Base-by-base conservation (phyloP, 306 rosid species). In the Glycine latifolia region DNA sequence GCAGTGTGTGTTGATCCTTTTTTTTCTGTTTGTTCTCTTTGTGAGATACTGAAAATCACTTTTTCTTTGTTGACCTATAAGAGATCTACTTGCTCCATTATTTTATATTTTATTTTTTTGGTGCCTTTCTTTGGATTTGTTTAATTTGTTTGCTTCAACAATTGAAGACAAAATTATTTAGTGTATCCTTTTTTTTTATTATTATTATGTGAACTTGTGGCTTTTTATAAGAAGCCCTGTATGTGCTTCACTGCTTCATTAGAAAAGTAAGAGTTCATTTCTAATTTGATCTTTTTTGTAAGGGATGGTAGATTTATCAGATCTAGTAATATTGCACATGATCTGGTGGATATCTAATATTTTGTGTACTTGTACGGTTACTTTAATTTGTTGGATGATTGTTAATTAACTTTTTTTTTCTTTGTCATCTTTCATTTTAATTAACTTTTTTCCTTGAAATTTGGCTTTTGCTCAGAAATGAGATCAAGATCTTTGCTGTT, bases 281-380 rank as follows among this genome's bases (percentile, higher is more conserved):
- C 65, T 56, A 20, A 43, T 82, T 77, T 16, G 16, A 59, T 83
- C 2, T 77, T 35, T 26, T 26, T 17, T 20, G 63, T 76, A 68
- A 56, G 56, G 54, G 60, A 33, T 50, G 31, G 8, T 63, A 39
- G 69, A 85, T 81, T 55, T 71, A 47, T 54, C 83, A 81, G 88
- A 81, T 85, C 88, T 76, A 69, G 75, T 48, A 61, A 61, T 35
- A 61, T 87, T 62, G 71, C 67, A 58, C 63, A 71, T 71, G 79
- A 76, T 85, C 75, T 54, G 85, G 1, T 70, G 15, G 63, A 76
- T 62, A 71, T 81, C 50, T 76, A 56, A 72, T 20, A n/a, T 75
- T 66, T 62, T 53, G 58, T 74, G 69, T 43, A 2, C 67, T 72
- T 58, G 62, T 71, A 73, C 77, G 81, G 82, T 66, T 62, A 26